Evolutionary conservation across 2,329 filamentous ascomycete species (phyloP), one percentile per base, ranked within the genome.

Genomic region (Fusarium sp.): DNA sequence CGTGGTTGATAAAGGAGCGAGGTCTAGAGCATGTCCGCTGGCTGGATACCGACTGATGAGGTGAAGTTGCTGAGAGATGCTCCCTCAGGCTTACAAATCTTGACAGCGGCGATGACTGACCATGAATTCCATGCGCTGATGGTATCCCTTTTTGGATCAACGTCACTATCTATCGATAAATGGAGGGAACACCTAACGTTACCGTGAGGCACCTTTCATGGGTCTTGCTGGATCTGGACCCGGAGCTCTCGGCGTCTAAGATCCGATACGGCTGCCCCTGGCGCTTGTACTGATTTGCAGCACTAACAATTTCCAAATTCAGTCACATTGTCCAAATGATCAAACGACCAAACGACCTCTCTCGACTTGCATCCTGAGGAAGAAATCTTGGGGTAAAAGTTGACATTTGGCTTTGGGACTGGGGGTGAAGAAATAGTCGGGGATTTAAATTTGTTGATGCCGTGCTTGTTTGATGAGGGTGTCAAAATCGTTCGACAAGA

Each of bases 71-170:
- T 35, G 48, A 49, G 55, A 58, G 53, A 57, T 49, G 49, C 50
- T 57, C 54, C 33, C 54, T 49, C 58, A 63, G 53, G 62, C 67
- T 70, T 57, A 71, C 62, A 63, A 71, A 70, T 70, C 41, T 54
- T 46, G 39, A 45, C 49, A 55, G 52, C 35, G 32, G 36, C 38
- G 54, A 68, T 53, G 52, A 54, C 54, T 29, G 52, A 44, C 27
- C 38, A 61, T 67, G 49, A 50, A 59, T 56, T 60, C 46, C 44
- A 53, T 38, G n/a, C 13, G 43, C 46, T 27, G 41, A 42, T 37
- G 39, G 33, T 51, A 47, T 65, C 62, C 61, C 62, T 49, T 62
- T 65, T 58, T 25, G 45, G 61, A 55, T 35, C 55, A 49, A 61
- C 63, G 63, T 66, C 49, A 63, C 59, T 45, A n/a, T n/a, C n/a